These are phyloP conservation scores for Dipodascus albidus DNA, from an alignment of 805 yeast species.

Conservation along the genomic window DNA sequence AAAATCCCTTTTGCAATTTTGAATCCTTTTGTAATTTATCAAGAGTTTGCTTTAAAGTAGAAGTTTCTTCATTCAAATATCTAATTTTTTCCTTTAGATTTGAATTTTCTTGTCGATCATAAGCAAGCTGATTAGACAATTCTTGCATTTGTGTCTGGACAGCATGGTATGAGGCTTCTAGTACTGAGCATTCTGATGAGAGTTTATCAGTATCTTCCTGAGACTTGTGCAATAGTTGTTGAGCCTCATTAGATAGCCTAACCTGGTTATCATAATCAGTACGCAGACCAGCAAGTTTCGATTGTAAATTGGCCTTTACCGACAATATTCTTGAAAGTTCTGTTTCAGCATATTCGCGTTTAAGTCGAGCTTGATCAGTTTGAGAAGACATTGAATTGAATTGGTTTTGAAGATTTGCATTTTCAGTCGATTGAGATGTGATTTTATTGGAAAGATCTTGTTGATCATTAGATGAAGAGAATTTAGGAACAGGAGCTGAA, in stretches of 20 bases:
- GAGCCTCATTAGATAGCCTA: slow-evolving; percentile 61
- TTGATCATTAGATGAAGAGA: slow-evolving; percentile 36
- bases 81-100: slow-evolving; percentile 59
- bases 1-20: slow-evolving; percentile 50
- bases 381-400: slow-evolving; percentile 67
- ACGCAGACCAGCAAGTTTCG: slow-evolving; percentile 56
- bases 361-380: slow-evolving; percentile 56
- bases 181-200: slow-evolving; percentile 58
- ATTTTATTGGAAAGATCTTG: slow-evolving; percentile 53
- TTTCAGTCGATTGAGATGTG: slow-evolving; percentile 70
- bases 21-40: slow-evolving; percentile 42
- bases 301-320: slow-evolving; percentile 59
- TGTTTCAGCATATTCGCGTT: slow-evolving; percentile 61
- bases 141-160: slow-evolving; percentile 53
- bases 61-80: slow-evolving; percentile 52
- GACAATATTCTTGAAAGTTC: slow-evolving; percentile 61
- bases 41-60: slow-evolving; percentile 45
- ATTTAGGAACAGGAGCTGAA: slow-evolving; percentile 14
- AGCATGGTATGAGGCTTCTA: slow-evolving; percentile 70
- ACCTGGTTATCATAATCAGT: slow-evolving; percentile 70
- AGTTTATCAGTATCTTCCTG: slow-evolving; percentile 57
- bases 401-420: slow-evolving; percentile 80
- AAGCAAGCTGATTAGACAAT: slow-evolving; percentile 47
- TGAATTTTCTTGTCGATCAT: slow-evolving; percentile 56
- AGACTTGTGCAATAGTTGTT: slow-evolving; percentile 45